Evolutionary conservation across 495 filamentous ascomycete genomes (phyloP).

Genomic region (Daldinia vernicosa): DNA sequence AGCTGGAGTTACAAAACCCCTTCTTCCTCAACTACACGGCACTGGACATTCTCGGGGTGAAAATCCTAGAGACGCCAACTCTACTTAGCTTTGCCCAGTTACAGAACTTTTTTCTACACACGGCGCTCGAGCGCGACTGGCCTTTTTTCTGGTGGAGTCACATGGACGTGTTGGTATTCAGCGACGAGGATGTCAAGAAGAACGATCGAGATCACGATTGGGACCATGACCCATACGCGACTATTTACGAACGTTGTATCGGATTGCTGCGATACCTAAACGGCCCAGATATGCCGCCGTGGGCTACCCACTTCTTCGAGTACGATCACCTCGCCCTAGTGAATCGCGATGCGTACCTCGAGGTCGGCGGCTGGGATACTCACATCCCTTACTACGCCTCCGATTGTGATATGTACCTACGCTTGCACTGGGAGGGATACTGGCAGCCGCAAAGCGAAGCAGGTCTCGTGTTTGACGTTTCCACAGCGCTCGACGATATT

Average conservation of each 20-base stretch:
- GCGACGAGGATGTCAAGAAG: slow-evolving; percentile 55
- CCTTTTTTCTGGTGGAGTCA: slow-evolving; percentile 68
- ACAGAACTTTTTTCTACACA: slow-evolving; percentile 66
- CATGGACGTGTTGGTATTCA: slow-evolving; percentile 65
- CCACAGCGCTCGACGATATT: slow-evolving; percentile 55
- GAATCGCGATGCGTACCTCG: slow-evolving; percentile 59
- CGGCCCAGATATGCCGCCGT: slow-evolving; percentile 45
- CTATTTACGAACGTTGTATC: slow-evolving; percentile 54
- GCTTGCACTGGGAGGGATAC: slow-evolving; percentile 63
- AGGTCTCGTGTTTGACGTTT: slow-evolving; percentile 62
- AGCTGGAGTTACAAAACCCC: slow-evolving; percentile 66
- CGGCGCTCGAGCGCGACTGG: slow-evolving; percentile 59
- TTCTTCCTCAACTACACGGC: slow-evolving; percentile 68
- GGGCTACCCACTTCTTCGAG: slow-evolving; percentile 62
- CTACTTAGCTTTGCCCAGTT: slow-evolving; percentile 69
- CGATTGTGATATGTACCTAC: slow-evolving; percentile 67
- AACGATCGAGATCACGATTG: slow-evolving; percentile 50
- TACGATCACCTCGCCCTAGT: slow-evolving; percentile 68
- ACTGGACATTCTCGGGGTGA: slow-evolving; percentile 61
- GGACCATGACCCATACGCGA: slow-evolving; percentile 56
- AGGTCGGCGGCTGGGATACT: slow-evolving; percentile 68
- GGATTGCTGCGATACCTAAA: slow-evolving; percentile 44
- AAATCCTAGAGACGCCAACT: slow-evolving; percentile 65
- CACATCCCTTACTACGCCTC: slow-evolving; percentile 67
- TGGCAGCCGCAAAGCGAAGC: slow-evolving; percentile 55